Base-by-base conservation (phyloP, 768 basidiomycete genomes). In the Calocera viscosa region DNA sequence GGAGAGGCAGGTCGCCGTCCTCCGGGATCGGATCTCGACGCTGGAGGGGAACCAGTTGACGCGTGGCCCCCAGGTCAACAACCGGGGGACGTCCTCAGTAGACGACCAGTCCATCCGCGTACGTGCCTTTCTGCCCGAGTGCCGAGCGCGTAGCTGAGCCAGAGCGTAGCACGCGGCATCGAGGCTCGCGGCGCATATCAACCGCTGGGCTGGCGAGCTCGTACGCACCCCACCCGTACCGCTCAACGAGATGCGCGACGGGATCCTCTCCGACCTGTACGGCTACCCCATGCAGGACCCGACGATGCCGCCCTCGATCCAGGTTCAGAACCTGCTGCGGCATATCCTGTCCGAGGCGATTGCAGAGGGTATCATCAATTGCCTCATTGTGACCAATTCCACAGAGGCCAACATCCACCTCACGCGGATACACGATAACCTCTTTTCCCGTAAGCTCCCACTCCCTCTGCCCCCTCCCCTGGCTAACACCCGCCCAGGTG, bases 41-140 rank as follows among this genome's bases (percentile, higher is more conserved):
- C 80, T 92, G 63, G 90, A 94, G 75, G 91, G 90, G 14, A 80
- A 82, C 16, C 74, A 80, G 35, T 79, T 81, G 32, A 32, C 70
- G 70, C 77, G 41, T 77, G 76, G 65, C 78, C 74, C 67, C 64
- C 65, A 40, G 60, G 72, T 19, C 47, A 66, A 24, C 17, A 77
- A 73, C 22, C 81, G 80, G 49, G 82, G 83, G 68, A 83, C 84
- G 28, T 84, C 82, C 72, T 86, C 88, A 0, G 81, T 91, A 53
- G 91, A 91, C 72, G 90, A 94, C 74, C 92, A 91, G 75, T 91
- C 90, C 2, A 91, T 94, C 78, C 88, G 86, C 80, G 90, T 88
- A 65, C 17, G 82, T 73, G 3, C 65, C 64, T 49, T 33, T 22
- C 22, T 34, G 34, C 32, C 10, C 1, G 33, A 28, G 47, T n/a